Conservation (phyloP, 2,329 filamentous ascomycete species). For the Curvularia hawaiiensis region DNA sequence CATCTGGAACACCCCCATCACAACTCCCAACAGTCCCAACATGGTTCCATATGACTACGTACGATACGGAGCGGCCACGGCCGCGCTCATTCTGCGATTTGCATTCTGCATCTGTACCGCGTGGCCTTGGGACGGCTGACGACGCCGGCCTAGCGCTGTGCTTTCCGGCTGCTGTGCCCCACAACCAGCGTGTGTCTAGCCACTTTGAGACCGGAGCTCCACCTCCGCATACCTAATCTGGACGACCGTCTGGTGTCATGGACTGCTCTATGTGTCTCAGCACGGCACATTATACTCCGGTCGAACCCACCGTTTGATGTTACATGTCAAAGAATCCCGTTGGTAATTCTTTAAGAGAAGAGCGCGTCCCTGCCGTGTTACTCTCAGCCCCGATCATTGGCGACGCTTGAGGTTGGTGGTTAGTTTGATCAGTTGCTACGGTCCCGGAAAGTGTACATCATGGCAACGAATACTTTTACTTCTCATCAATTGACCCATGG, state of each 20-base stretch:
- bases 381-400: constrained; percentile 16
- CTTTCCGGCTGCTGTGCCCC: constrained; percentile 26
- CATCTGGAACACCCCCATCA: constrained; percentile 9
- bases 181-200: constrained; percentile 19
- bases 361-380: constrained; percentile 10
- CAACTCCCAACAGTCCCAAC: constrained; percentile 6
- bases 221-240: constrained; percentile 18
- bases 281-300: constrained; percentile 36
- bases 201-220: constrained; percentile 30
- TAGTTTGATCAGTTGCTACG: constrained; percentile 1
- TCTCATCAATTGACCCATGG: constrained; percentile 45
- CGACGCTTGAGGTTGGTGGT: constrained; percentile 8
- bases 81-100: constrained; percentile 26
- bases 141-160: constrained; percentile 19
- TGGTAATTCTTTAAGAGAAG: constrained; percentile 14
- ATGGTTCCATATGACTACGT: constrained; percentile 13
- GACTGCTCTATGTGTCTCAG: constrained; percentile 34
- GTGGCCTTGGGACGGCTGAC: constrained; percentile 19
- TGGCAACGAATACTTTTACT: constrained; percentile 33
- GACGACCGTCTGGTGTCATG: constrained; percentile 28
- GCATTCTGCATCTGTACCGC: constrained; percentile 18
- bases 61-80: constrained; percentile 27
- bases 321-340: constrained; percentile 24
- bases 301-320: constrained; percentile 29
- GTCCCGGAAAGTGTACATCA: constrained; percentile 17